Base-by-base conservation (phyloP, 441 rosid genomes). In the Gossypium davidsonii region DNA sequence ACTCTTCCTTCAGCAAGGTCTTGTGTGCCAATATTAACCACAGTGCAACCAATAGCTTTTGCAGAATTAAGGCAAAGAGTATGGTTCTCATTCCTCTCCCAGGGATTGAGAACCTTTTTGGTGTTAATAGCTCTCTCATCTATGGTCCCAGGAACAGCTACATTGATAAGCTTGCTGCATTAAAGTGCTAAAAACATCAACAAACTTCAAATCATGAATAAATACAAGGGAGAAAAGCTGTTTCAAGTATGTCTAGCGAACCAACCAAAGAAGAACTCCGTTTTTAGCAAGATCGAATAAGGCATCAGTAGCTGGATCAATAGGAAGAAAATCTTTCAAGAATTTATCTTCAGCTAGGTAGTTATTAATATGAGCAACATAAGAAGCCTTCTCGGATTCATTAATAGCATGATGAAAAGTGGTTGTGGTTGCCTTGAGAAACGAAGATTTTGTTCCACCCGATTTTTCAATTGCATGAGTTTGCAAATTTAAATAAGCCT, bases 61-160 rank as follows among this genome's bases (percentile, higher is more conserved):
- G 98, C 97, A 77, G 99, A 96, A 79, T 96, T 96, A 57, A 96
- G 99, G 79, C 97, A 89, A 48, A 96, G 96, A 39, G 97, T 93
- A 78, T 93, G 99, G 70, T 96, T 96, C 79, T 96, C 98, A 81
- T 93, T 93, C 81, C 96, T 90, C 77, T 96, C 99, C 99, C 99
- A 96, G 8, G 98, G 98, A 71, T 96, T 96, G 17, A 93, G 91
- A 52, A 65, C 81, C 71, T 74, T 72, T 82, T 96, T 96, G 46
- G 92, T 93, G 88, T 96, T 96, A 65, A 96, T 90, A 73, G 99
- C 98, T 71, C 99, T 80, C 80, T 96, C 99, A n/a, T 96, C 99
- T 23, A 93, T 96, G 70, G 98, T 96, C 73, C 94, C 96, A 76
- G 98, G 97, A 79, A 91, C 97, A 6, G 99, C 99, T 72, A 96